phyloP scores from a whole-genome alignment of 108 stramenopile species.

The Craspedostauros australis region DNA sequence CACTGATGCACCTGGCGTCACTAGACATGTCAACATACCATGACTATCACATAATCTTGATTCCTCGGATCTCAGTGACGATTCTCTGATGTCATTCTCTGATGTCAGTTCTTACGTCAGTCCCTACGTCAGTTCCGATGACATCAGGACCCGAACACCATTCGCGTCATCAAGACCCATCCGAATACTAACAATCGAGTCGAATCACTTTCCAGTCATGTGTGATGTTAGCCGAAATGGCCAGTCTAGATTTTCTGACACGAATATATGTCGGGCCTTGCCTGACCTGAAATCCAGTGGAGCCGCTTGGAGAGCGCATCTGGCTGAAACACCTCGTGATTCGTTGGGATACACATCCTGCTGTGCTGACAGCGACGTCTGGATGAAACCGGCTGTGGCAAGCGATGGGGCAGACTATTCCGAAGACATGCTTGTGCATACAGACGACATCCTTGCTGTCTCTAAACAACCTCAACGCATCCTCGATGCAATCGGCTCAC shows the following conservation, averaged over 20 bases:
- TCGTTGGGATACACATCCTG: slow-evolving; percentile 11
- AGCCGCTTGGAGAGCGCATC: slow-evolving; percentile 16
- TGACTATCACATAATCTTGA: too few species aligned
- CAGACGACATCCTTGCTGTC: slow-evolving; percentile 26
- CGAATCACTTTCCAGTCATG: slow-evolving; percentile 6
- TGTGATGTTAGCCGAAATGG: too few species aligned
- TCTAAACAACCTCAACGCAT: too few species aligned
- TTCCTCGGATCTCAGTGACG: too few species aligned
- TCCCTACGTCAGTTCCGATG: too few species aligned
- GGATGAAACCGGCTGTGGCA: slow-evolving; percentile 15
- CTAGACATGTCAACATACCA: too few species aligned
- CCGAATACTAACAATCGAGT: too few species aligned
- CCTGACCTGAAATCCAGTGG: slow-evolving; percentile 8
- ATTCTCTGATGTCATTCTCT: too few species aligned
- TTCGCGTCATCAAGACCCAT: too few species aligned
- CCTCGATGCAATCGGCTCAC: slow-evolving; percentile 1
- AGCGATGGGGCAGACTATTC: slow-evolving; percentile 19
- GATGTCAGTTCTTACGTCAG: too few species aligned
- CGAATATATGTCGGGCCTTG: slow-evolving; percentile 1
- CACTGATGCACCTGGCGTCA: too few species aligned
- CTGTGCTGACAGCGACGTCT: slow-evolving; percentile 28
- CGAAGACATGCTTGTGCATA: slow-evolving; percentile 30
- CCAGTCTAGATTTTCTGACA: not conserved
- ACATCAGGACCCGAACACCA: too few species aligned
- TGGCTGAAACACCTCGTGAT: slow-evolving; percentile 1